Evolutionary conservation across 495 filamentous ascomycete genomes (phyloP), one percentile per base, ranked within the genome.

Genomic region (Melanomma pulvis-pyrius): DNA sequence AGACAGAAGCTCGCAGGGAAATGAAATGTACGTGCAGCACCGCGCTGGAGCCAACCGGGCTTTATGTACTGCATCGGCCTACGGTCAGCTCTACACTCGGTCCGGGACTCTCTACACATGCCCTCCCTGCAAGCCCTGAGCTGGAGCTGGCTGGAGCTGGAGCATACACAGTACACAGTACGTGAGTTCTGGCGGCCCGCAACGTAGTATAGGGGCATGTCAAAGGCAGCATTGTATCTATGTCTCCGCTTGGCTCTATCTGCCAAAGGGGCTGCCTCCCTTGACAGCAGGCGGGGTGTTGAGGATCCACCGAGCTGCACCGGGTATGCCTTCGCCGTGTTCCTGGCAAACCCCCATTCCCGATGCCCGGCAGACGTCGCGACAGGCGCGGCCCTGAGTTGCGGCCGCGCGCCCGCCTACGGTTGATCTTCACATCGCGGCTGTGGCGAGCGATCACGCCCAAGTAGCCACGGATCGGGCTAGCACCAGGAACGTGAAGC

Each of bases 31-130:
- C 17, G 53, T 57, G 53, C 53, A 41, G 32, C 53, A 6, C 17
- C 30, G 32, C 28, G 24, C 50, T 53, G 22, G 29, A 59, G 29
- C 55, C 32, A 13, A 36, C 36, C 36, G 13, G 41, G 26, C 39
- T 15, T 48, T 50, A 29, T 61, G 51, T 61, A 47, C 26, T 24
- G 47, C 12, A 5, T 36, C 5, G 56, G 22, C 46, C 19, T 19
- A 46, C 26, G 39, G 58, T 61, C 58, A 51, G 58, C 58, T 61
- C 47, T 17, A 29, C 41, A 1, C 22, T 30, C 6, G 22, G 30
- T 7, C 52, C 12, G 11, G 22, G 22, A 11, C 6, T 5, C 15
- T 17, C 50, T 53, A 17, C 15, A 7, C 26, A 24, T 32, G 2
- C n/a, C n/a, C n/a, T n/a, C n/a, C n/a, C n/a, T n/a, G n/a, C n/a